Percentiles rank a stretch among this genome's conserved stretches.
Evolutionary conservation across 2,329 filamentous ascomycete genomes (phyloP).

Genomic region (Madurella fahalii): DNA sequence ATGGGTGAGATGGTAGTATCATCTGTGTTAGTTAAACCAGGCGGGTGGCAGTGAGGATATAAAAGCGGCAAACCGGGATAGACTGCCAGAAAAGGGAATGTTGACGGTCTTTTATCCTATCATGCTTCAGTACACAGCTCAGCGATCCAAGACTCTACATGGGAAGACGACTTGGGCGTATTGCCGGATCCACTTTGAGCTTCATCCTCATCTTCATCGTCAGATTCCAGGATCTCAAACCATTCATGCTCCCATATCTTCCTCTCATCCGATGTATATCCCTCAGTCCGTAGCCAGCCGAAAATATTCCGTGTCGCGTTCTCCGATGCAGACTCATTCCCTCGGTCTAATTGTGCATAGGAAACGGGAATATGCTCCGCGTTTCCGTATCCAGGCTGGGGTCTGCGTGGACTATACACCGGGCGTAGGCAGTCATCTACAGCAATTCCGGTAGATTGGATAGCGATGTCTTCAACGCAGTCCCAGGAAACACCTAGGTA

Average conservation of each 20-base stretch:
- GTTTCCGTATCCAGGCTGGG: background rate
- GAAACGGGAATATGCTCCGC: background rate
- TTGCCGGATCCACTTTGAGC: background rate
- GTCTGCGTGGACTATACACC: background rate
- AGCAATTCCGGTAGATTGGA: no score
- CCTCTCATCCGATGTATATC: slow-evolving; percentile 23
- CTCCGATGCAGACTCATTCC: slow-evolving; percentile 25
- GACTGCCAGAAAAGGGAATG: no score
- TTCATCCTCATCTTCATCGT: slow-evolving; percentile 29
- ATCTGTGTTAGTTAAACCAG: no score
- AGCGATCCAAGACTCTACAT: background rate
- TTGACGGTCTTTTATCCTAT: no score
- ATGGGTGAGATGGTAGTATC: no score
- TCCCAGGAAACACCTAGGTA: no score
- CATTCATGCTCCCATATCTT: slow-evolving; percentile 26
- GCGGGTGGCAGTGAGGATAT: no score
- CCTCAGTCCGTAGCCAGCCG: slow-evolving; percentile 28
- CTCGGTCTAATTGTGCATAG: slow-evolving; percentile 14
- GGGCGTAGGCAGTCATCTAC: background rate
- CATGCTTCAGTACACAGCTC: no score
- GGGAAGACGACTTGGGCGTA: background rate
- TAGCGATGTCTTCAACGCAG: no score
- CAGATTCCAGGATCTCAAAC: slow-evolving; percentile 21
- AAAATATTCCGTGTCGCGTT: slow-evolving; percentile 31
- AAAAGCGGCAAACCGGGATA: no score